Percentiles rank a stretch among this genome's conserved stretches.
phyloP scores from a whole-genome alignment of 2,329 filamentous ascomycete species.

The Knoxdaviesia proteae region DNA sequence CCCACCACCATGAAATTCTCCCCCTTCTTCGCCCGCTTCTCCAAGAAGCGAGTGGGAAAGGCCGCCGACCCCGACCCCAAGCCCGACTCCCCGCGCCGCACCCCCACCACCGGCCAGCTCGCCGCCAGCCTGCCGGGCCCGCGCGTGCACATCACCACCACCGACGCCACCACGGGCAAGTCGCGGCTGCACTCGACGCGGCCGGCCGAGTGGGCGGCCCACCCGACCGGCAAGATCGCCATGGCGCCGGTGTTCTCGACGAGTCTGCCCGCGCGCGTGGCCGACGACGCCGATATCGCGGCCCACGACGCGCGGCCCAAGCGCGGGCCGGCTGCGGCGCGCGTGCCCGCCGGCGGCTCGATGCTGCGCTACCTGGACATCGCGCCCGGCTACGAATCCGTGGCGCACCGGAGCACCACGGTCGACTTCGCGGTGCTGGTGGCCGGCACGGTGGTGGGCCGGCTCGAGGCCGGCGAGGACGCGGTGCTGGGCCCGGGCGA shows the following conservation, averaged over 20 bases:
- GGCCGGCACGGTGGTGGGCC: conserved; percentile 29
- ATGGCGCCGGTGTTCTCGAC: conserved; percentile 22
- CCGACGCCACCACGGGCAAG: conserved; percentile 3
- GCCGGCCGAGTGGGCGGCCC: conserved; percentile 6
- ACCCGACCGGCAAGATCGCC: conserved; percentile 13
- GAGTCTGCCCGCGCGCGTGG: conserved; percentile 17
- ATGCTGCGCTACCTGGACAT: conserved; percentile 28
- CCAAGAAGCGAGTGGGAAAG: too few relatives aligned
- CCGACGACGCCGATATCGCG: conserved; percentile 17
- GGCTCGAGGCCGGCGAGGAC: conserved; percentile 28
- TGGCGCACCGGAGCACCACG: conserved; percentile 30
- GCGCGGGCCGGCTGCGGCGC: conserved; percentile 8
- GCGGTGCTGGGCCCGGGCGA: conserved; percentile 26
- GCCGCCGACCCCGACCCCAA: background rate
- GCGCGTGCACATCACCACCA: conserved; percentile 4
- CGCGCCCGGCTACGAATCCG: conserved; percentile 15
- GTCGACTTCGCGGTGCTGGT: conserved; percentile 34
- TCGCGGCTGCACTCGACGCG: conserved; percentile 6
- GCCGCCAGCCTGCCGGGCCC: conserved; percentile 3
- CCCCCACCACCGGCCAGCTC: conserved; percentile 3
- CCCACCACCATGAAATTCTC: too few relatives aligned
- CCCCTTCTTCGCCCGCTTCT: too few relatives aligned
- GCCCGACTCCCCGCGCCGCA: conserved; percentile 1
- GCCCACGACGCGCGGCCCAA: conserved; percentile 14
- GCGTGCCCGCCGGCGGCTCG: conserved; percentile 14